Percentiles rank a stretch among this genome's conserved stretches.
These are phyloP conservation scores for Bimuria novae-zelandiae DNA, from an alignment of 2,329 filamentous ascomycete genomes.

Conservation along the genomic window DNA sequence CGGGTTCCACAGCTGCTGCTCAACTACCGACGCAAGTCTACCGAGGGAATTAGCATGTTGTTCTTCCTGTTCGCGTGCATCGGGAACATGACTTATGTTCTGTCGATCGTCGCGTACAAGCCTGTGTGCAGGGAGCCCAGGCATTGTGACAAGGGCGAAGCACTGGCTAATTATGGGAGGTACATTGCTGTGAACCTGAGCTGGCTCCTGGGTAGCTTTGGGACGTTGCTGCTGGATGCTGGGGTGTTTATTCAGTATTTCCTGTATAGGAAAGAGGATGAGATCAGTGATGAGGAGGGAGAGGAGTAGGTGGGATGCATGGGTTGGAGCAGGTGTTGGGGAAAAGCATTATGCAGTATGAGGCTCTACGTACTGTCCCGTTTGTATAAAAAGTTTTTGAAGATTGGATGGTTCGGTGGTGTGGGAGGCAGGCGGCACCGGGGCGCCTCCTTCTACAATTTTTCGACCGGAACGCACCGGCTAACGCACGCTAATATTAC, in stretches of 20 bases:
- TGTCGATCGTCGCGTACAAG: constrained; percentile 89
- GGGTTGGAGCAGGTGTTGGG: not conserved
- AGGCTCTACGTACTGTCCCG: too few species aligned
- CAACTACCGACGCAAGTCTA: constrained; percentile 90
- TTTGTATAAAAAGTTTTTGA: not conserved
- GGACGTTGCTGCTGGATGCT: constrained; percentile 83
- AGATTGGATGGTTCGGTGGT: not conserved
- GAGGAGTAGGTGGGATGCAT: not conserved
- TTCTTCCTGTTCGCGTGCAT: constrained; percentile 98
- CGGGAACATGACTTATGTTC: constrained; percentile 90
- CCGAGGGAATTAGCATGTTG: constrained; percentile 88
- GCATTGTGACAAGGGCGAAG: constrained; percentile 68
- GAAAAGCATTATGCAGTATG: not conserved
- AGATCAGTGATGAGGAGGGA: constrained; percentile 38
- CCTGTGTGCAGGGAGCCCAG: constrained; percentile 62
- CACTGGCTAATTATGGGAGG: constrained; percentile 67
- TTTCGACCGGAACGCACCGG: too few species aligned
- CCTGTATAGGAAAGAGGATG: constrained; percentile 66
- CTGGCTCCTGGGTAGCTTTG: constrained; percentile 88
- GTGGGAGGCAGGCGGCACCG: too few species aligned
- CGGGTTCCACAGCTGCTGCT: constrained; percentile 88
- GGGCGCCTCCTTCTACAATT: too few species aligned
- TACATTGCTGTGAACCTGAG: constrained; percentile 90
- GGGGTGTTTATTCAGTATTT: constrained; percentile 92
- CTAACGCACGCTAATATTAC: too few species aligned